Base-by-base conservation (phyloP, 2,329 filamentous ascomycete species). In the Endocalyx cinctus region DNA sequence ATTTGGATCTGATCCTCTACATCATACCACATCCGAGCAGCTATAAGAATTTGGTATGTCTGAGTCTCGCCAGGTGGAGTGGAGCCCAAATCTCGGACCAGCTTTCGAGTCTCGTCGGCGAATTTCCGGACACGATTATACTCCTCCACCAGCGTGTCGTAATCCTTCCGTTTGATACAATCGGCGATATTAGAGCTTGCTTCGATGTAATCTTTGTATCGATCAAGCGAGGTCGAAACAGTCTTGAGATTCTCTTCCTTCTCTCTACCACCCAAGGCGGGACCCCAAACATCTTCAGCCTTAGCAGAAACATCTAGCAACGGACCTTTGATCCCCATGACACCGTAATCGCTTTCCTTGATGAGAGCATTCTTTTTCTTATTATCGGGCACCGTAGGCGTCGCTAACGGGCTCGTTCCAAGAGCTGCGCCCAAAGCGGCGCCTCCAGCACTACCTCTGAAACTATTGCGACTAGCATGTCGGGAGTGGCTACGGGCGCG, bases 211-310 rank as follows among this genome's bases (percentile, higher is more conserved):
- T 84, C 82, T 39, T 81, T 83, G 57, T 92, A 85, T 41, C 79
- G 79, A 41, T 92, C 84, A 29, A 98, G 71, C 11, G 83, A 80
- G 7, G 74, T 73, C 15, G 88, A 72, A 7, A 96, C 78, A 1
- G 77, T 73, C 58, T 89, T 94, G 35, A 98, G 69, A 41, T 82
- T 82, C 54, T 89, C 85, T 52, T 97, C 92, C 54, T 90, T 88
- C 50, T 97, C 89, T 17, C 87, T 79, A 4, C 92, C 92, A 30
- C 88, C 87, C 23, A 98, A 63, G 2, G 92, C 90, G 3, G 92
- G 92, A 0, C 92, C 92, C 89, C 94, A 98, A 7, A 98, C 85
- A 52, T 98, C 92, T 59, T 97, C 88, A 0, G 90, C 92, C 60
- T 96, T 96, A 40, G 88, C 84, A 1, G 87, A 87, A 10, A 94